phyloP scores from a whole-genome alignment of 805 yeast species.

The Starmerella bacillaris region DNA sequence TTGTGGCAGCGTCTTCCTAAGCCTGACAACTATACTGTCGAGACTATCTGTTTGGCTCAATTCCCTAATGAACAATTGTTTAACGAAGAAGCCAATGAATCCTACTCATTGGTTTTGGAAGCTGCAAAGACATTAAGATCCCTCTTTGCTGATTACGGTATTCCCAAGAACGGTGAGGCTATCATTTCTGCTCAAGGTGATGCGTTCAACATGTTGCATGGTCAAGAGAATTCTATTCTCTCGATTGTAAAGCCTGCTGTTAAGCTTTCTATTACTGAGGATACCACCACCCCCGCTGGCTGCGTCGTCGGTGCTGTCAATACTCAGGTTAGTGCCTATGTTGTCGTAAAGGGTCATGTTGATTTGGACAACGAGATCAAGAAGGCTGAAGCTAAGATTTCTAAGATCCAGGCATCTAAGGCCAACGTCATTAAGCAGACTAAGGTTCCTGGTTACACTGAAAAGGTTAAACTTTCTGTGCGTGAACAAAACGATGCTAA shows the following conservation, averaged over 20 bases:
- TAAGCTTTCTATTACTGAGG: slow-evolving; percentile 45
- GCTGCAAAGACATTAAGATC: slow-evolving; percentile 86
- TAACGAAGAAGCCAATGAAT: slow-evolving; percentile 46
- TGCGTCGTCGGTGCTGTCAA: slow-evolving; percentile 72
- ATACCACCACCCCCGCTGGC: slow-evolving; percentile 60
- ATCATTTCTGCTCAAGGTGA: slow-evolving; percentile 52
- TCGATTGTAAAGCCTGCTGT: slow-evolving; percentile 84
- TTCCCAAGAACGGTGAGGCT: slow-evolving; percentile 73
- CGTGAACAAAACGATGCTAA: slow-evolving; percentile 55
- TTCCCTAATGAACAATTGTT: slow-evolving; percentile 57
- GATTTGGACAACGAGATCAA: slow-evolving; percentile 80
- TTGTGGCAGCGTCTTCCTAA: slow-evolving; percentile 97
- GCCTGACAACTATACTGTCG: slow-evolving; percentile 50
- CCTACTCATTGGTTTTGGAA: slow-evolving; percentile 69
- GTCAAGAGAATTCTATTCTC: slow-evolving; percentile 72
- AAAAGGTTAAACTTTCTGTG: slow-evolving; percentile 69
- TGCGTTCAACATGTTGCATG: slow-evolving; percentile 35
- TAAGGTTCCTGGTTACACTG: slow-evolving; percentile 55
- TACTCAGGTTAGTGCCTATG: slow-evolving; percentile 68
- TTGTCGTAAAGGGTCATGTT: slow-evolving; percentile 83
- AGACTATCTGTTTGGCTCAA: slow-evolving; percentile 57
- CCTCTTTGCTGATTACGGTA: slow-evolving; percentile 72
- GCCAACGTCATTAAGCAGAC: slow-evolving; percentile 53
- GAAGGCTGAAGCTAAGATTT: slow-evolving; percentile 64
- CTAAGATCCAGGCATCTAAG: slow-evolving; percentile 41